Conservation (phyloP, 495 filamentous ascomycete genomes). For the Annulohypoxylon moriforme region DNA sequence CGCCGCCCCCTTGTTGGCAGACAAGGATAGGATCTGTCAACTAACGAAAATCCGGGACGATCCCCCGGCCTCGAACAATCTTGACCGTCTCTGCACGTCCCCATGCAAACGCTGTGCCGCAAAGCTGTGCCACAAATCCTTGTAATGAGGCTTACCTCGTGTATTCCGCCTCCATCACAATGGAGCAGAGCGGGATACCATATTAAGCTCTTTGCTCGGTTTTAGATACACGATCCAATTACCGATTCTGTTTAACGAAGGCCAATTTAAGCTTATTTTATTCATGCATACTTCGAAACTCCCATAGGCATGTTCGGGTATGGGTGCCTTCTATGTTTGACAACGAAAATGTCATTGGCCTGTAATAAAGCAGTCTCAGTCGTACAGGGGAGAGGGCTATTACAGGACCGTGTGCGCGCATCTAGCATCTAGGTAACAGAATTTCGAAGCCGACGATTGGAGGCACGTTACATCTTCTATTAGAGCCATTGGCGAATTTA, state of each 20-base stretch:
- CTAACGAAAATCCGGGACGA: slow-evolving; percentile 22
- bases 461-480: slow-evolving; percentile 1
- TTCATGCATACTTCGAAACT: not conserved
- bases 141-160: not conserved
- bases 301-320: not conserved
- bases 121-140: slow-evolving; percentile 19
- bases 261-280: slow-evolving; percentile 18
- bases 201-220: not conserved
- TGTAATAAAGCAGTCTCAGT: not conserved
- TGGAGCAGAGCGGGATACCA: not conserved
- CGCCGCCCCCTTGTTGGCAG: not conserved
- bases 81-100: not conserved
- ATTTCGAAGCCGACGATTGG: not conserved
- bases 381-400: not conserved
- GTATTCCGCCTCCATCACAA: not conserved
- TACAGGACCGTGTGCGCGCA: not conserved
- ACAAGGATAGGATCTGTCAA: slow-evolving; percentile 18
- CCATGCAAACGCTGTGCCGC: slow-evolving; percentile 22
- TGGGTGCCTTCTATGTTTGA: not conserved
- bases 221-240: not conserved
- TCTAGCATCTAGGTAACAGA: not conserved
- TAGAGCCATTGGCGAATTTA: not conserved
- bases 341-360: not conserved
- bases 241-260: not conserved
- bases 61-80: slow-evolving; percentile 11